These are phyloP conservation scores for Euphorbia peplus DNA, from an alignment of 345 rosid species.

Conservation along the genomic window DNA sequence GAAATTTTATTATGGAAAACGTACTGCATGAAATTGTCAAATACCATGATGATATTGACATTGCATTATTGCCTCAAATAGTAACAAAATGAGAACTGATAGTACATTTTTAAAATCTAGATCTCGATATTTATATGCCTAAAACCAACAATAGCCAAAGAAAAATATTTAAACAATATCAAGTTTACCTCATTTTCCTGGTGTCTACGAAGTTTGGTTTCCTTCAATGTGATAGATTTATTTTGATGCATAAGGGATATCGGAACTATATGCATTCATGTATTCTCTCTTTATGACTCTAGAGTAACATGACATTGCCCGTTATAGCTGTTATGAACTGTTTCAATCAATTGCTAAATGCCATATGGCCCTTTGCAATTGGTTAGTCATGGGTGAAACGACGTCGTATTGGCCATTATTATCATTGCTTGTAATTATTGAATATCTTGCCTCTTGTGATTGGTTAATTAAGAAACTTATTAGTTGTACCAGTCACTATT, in stretches of 20 bases:
- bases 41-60: background rate
- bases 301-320: background rate
- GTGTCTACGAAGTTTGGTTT: background rate
- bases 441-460: background rate
- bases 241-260: background rate
- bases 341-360: background rate
- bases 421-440: background rate
- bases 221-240: background rate
- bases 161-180: background rate
- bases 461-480: background rate
- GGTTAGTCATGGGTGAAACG: background rate
- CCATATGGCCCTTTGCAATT: background rate
- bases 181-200: background rate
- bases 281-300: background rate
- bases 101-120: background rate
- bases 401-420: background rate
- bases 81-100: background rate
- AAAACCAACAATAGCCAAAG: background rate
- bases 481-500: background rate
- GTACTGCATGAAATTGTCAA: background rate
- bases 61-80: background rate
- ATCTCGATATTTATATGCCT: background rate
- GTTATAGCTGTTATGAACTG: background rate
- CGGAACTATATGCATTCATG: background rate
- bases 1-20: background rate